Percentiles rank a stretch among this genome's conserved stretches.
Evolutionary conservation across 1,139 yeast genomes (phyloP).

Genomic region (Diutina sp.): DNA sequence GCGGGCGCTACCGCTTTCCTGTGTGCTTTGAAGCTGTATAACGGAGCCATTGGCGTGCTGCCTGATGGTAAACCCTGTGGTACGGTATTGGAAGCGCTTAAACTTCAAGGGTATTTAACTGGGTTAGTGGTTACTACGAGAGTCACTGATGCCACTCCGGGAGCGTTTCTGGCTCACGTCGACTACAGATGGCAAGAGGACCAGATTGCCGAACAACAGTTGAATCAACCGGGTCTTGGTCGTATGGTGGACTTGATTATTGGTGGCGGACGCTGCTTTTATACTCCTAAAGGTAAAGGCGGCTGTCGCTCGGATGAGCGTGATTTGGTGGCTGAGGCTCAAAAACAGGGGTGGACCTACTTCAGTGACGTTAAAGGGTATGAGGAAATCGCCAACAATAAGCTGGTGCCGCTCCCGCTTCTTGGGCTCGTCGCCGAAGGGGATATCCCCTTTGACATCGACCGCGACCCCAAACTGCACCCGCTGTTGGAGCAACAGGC

Average conservation of each 20-base stretch:
- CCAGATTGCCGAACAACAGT: slow-evolving; percentile 71
- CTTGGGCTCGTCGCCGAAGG: slow-evolving; percentile 56
- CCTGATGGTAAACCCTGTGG: slow-evolving; percentile 59
- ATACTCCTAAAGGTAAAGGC: slow-evolving; percentile 31
- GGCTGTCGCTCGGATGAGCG: slow-evolving; percentile 62
- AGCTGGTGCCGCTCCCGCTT: slow-evolving; percentile 54
- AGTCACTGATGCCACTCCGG: slow-evolving; percentile 55
- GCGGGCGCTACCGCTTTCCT: slow-evolving; percentile 92
- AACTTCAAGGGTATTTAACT: slow-evolving; percentile 60
- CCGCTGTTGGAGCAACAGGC: slow-evolving; percentile 74
- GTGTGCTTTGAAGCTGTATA: slow-evolving; percentile 66
- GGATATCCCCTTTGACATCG: slow-evolving; percentile 75
- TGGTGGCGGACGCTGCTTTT: slow-evolving; percentile 85
- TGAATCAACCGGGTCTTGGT: slow-evolving; percentile 70
- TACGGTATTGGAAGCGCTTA: slow-evolving; percentile 73
- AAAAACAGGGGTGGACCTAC: slow-evolving; percentile 49
- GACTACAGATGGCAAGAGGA: slow-evolving; percentile 66
- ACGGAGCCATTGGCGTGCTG: slow-evolving; percentile 74
- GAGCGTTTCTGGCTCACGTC: slow-evolving; percentile 71
- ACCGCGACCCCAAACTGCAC: slow-evolving; percentile 40
- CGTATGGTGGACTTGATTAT: slow-evolving; percentile 67
- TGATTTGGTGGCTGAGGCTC: slow-evolving; percentile 51
- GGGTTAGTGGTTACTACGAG: slow-evolving; percentile 84
- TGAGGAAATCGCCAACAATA: slow-evolving; percentile 38
- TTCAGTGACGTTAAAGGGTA: slow-evolving; percentile 45